Evolutionary conservation across 2,329 filamentous ascomycete genomes (phyloP).

Genomic region (Lecanicillium sp.): DNA sequence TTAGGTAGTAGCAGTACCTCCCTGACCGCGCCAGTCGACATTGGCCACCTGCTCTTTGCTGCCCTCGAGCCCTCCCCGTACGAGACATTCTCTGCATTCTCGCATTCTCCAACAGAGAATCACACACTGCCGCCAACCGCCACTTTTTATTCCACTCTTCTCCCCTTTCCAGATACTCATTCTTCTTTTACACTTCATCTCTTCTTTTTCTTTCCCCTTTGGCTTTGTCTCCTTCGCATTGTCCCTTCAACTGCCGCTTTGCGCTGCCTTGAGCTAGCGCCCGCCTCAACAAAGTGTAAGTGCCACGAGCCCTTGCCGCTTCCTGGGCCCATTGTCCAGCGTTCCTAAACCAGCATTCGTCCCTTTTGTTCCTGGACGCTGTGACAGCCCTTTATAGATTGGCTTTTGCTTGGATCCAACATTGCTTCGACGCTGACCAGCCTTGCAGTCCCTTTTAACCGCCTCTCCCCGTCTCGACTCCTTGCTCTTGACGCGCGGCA

Average conservation of each 20-base stretch:
- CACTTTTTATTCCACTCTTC: constrained; percentile 4
- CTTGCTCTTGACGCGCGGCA: too few species aligned
- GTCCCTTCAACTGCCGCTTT: neutral
- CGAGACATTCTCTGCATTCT: neutral
- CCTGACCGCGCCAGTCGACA: neutral
- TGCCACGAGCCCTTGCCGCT: neutral
- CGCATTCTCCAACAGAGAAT: neutral
- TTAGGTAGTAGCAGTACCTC: neutral
- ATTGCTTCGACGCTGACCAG: too few species aligned
- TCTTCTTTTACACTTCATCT: neutral
- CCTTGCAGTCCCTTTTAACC: too few species aligned
- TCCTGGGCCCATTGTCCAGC: neutral
- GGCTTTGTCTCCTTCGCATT: neutral
- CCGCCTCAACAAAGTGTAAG: constrained; percentile 12
- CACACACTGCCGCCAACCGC: neutral
- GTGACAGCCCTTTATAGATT: too few species aligned
- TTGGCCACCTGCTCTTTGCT: neutral
- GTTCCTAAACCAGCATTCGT: too few species aligned
- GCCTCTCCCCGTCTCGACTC: too few species aligned
- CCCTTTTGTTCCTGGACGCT: too few species aligned
- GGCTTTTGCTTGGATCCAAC: too few species aligned
- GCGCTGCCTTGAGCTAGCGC: constrained; percentile 2
- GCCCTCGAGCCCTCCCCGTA: too few species aligned
- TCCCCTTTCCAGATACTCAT: constrained; percentile 15
- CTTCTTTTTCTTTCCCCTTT: neutral